A percentile compares a stretch with the other conserved stretches of the same genome.
Conservation (phyloP, 192 early-diverging fungal genomes). For the Linnemannia schmuckeri region DNA sequence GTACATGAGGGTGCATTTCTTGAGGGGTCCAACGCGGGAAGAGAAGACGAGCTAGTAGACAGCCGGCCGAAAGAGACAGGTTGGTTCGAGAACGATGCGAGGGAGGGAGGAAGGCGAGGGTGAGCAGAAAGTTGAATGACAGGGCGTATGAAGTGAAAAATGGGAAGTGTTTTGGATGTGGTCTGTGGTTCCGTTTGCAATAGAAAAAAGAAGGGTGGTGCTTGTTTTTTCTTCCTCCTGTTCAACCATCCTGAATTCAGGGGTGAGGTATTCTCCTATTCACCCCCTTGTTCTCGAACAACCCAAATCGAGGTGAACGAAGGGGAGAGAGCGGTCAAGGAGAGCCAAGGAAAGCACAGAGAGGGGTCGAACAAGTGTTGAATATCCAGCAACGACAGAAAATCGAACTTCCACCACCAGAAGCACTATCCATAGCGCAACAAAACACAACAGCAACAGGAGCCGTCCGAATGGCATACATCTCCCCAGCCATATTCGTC, state of each 20-base stretch:
- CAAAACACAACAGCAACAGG: background rate
- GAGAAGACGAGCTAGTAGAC: conserved; percentile 33
- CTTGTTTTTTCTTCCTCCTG: background rate
- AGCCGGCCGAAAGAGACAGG: background rate
- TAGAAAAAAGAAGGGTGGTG: background rate
- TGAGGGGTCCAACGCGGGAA: conserved; percentile 57
- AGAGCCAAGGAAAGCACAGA: background rate
- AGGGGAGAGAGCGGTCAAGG: background rate
- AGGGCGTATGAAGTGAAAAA: background rate
- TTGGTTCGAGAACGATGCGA: background rate
- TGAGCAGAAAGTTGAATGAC: conserved; percentile 7
- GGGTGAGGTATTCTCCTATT: background rate
- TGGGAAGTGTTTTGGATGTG: background rate
- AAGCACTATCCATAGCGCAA: background rate
- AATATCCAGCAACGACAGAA: background rate
- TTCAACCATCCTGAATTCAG: background rate
- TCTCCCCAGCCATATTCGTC: background rate
- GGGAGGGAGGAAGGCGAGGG: conserved; percentile 1
- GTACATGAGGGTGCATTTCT: conserved; percentile 57
- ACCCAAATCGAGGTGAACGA: background rate
- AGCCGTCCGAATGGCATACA: background rate
- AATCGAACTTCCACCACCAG: background rate
- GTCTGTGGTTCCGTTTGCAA: background rate
- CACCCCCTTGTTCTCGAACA: background rate
- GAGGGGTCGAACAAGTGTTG: background rate